A percentile compares a stretch with the other conserved stretches of the same genome.
Conservation (phyloP, 2,329 filamentous ascomycete species). For the Phaeophleospora eucalypticola region DNA sequence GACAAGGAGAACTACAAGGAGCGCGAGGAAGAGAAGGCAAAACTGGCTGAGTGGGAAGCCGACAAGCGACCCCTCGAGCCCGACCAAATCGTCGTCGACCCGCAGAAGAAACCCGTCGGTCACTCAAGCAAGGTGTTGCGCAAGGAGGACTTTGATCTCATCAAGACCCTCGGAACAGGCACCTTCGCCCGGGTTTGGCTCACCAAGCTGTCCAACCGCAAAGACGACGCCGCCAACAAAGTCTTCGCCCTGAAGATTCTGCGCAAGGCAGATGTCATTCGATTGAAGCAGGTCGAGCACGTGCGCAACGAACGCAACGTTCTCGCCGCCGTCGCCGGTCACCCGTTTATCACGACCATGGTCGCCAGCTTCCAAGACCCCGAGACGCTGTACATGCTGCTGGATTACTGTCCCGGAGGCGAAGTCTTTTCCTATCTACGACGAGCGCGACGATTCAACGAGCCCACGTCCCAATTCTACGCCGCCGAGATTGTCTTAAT, state of each 20-base stretch:
- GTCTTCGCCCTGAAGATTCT: slow-evolving; percentile 82
- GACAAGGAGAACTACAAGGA: slow-evolving; percentile 27
- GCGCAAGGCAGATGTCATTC: slow-evolving; percentile 65
- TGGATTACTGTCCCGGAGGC: slow-evolving; percentile 78
- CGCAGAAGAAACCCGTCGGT: slow-evolving; percentile 43
- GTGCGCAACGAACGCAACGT: slow-evolving; percentile 79
- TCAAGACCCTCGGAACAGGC: slow-evolving; percentile 76
- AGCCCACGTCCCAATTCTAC: slow-evolving; percentile 74
- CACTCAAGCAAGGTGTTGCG: slow-evolving; percentile 46
- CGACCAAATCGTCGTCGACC: slow-evolving; percentile 41
- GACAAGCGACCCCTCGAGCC: slow-evolving; percentile 42
- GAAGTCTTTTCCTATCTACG: slow-evolving; percentile 82
- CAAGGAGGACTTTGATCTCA: slow-evolving; percentile 62
- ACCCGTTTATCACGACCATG: slow-evolving; percentile 79
- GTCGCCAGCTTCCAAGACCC: slow-evolving; percentile 74
- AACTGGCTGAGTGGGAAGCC: slow-evolving; percentile 45
- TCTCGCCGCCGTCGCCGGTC: slow-evolving; percentile 70
- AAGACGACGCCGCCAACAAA: slow-evolving; percentile 46
- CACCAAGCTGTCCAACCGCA: slow-evolving; percentile 57
- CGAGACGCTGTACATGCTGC: slow-evolving; percentile 76
- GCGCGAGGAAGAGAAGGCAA: slow-evolving; percentile 46
- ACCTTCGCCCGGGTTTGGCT: slow-evolving; percentile 76
- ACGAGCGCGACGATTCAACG: slow-evolving; percentile 73
- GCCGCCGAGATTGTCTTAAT: slow-evolving; percentile 79
- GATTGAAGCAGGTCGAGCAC: slow-evolving; percentile 81